phyloP scores from a whole-genome alignment of 345 rosid genomes.

The Pistacia vera region DNA sequence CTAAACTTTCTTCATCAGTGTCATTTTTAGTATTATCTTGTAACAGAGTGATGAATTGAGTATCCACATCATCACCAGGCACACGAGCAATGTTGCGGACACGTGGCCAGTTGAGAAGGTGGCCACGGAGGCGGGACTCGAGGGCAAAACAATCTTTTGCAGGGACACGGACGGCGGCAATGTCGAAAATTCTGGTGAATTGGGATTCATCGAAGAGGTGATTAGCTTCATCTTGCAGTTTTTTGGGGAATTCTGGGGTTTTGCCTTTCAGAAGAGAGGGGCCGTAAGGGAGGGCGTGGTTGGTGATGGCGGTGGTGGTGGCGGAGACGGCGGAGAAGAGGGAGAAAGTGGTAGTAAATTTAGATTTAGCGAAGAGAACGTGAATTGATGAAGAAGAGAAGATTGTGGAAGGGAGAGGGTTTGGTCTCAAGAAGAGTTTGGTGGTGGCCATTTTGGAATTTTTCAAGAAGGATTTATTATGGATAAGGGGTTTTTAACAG shows the following conservation, averaged over 20 bases:
- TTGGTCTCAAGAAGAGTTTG: conserved; percentile 44
- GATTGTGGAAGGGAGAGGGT: conserved; percentile 33
- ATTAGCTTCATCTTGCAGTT: conserved; percentile 22
- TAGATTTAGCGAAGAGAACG: conserved; percentile 32
- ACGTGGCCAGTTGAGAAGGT: conserved; percentile 87
- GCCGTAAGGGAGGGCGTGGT: conserved; percentile 52
- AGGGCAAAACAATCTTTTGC: conserved; percentile 60
- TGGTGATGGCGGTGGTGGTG: neutral
- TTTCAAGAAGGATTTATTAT: neutral
- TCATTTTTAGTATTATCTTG: conserved; percentile 18
- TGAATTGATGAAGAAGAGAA: conserved; percentile 33
- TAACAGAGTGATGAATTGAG: conserved; percentile 38
- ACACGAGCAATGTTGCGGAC: conserved; percentile 76
- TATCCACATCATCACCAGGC: conserved; percentile 73
- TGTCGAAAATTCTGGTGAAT: conserved; percentile 61
- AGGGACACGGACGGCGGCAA: conserved; percentile 74
- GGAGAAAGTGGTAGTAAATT: conserved; percentile 25
- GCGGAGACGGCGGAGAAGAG: conserved; percentile 27
- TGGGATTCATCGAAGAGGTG: conserved; percentile 40
- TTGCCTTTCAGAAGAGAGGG: conserved; percentile 84
- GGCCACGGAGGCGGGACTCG: conserved; percentile 82
- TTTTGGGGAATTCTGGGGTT: conserved; percentile 16
- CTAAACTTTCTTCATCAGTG: conserved; percentile 49
- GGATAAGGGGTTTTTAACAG: conserved; percentile 18
- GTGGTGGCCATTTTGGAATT: conserved; percentile 37